phyloP scores from a whole-genome alignment of 768 basidiomycete species.

The Agrocybe praecox region DNA sequence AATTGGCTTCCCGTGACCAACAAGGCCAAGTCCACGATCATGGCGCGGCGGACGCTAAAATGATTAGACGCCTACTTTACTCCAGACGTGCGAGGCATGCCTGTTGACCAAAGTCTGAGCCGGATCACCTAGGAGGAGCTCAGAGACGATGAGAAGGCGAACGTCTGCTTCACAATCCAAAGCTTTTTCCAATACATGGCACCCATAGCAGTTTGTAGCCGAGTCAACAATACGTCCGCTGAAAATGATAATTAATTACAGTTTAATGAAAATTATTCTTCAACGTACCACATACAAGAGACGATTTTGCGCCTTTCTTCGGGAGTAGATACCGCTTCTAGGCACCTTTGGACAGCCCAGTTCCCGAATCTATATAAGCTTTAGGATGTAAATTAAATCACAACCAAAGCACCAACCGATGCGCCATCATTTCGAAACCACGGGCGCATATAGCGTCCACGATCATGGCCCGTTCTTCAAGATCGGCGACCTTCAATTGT shows the following conservation, averaged over 20 bases:
- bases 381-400: slow-evolving; percentile 5
- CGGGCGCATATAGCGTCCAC: no score
- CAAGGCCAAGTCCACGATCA: slow-evolving; percentile 86
- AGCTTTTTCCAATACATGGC: slow-evolving; percentile 88
- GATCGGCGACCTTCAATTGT: no score
- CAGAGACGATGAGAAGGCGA: no score
- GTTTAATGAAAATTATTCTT: not conserved
- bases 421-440: no score
- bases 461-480: no score
- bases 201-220: slow-evolving; percentile 88
- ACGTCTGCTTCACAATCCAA: slow-evolving; percentile 91
- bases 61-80: not conserved
- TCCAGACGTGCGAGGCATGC: no score
- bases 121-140: no score
- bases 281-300: no score
- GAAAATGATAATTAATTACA: not conserved
- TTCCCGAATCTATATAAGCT: slow-evolving; percentile 71
- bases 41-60: slow-evolving; percentile 64
- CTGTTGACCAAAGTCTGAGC: no score
- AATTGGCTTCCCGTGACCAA: no score
- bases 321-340: no score
- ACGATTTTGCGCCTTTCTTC: no score
- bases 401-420: slow-evolving; percentile 36
- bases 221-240: slow-evolving; percentile 86
- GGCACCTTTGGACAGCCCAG: slow-evolving; percentile 88